Evolutionary conservation across 1,284 basidiomycete genomes (phyloP).

Genomic region (Boletus semigastroideus): DNA sequence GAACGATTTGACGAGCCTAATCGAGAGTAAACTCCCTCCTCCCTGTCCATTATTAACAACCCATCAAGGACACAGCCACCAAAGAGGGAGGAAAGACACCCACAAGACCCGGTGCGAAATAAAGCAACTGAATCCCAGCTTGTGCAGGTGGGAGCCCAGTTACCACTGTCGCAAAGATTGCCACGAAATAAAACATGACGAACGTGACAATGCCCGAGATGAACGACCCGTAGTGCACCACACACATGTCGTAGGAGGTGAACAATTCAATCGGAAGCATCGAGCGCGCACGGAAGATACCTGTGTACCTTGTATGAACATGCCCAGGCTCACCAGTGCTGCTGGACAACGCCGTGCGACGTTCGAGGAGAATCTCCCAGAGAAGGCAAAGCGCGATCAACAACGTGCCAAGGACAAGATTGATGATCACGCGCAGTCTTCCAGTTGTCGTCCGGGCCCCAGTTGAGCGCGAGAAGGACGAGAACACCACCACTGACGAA

Average conservation of each 20-base stretch:
- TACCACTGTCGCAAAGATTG: slow-evolving; percentile 50
- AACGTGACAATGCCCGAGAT: slow-evolving; percentile 49
- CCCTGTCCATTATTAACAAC: slow-evolving; percentile 15
- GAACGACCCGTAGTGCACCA: slow-evolving; percentile 39
- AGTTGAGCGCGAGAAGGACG: slow-evolving; percentile 39
- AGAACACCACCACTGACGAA: slow-evolving; percentile 40
- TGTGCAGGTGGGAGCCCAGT: slow-evolving; percentile 36
- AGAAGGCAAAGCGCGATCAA: slow-evolving; percentile 36
- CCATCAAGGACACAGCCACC: not conserved
- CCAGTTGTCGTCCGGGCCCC: slow-evolving; percentile 40
- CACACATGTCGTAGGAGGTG: slow-evolving; percentile 39
- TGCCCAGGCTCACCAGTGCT: not conserved
- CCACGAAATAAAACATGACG: slow-evolving; percentile 53
- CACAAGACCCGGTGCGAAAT: slow-evolving; percentile 49
- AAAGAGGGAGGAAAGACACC: slow-evolving; percentile 7
- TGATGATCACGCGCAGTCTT: slow-evolving; percentile 36
- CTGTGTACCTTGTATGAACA: slow-evolving; percentile 11
- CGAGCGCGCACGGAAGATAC: slow-evolving; percentile 36
- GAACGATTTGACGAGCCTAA: slow-evolving; percentile 26
- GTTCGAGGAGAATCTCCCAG: slow-evolving; percentile 44
- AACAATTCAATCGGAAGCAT: slow-evolving; percentile 45
- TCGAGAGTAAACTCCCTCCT: slow-evolving; percentile 14
- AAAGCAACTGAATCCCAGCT: slow-evolving; percentile 47
- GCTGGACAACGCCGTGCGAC: slow-evolving; percentile 4
- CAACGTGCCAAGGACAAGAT: slow-evolving; percentile 39